Percentiles rank a stretch among this genome's conserved stretches.
Conservation (phyloP, 306 rosid genomes). For the Inga oerstediana region DNA sequence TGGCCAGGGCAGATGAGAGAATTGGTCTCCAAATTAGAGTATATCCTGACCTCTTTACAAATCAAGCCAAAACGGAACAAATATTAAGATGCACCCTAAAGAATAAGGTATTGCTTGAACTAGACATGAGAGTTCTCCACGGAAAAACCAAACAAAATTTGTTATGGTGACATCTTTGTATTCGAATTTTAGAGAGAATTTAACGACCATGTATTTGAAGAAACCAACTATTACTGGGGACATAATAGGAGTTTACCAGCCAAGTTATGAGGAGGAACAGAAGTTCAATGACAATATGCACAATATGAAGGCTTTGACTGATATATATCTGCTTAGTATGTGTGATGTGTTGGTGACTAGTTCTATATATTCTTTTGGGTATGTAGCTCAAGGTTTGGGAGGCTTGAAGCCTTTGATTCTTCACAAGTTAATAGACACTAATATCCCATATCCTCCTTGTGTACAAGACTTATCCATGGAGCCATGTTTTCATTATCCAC, state of each 20-base stretch:
- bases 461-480: constrained; percentile 54
- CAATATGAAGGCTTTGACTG: constrained; percentile 48
- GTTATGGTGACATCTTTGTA: constrained; percentile 49
- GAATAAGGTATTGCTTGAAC: constrained; percentile 41
- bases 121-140: background rate
- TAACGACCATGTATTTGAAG: constrained; percentile 45
- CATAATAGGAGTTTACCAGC: constrained; percentile 47
- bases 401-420: constrained; percentile 51
- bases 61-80: too few relatives aligned
- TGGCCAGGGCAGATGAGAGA: too few relatives aligned
- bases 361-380: constrained; percentile 54
- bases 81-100: too few relatives aligned
- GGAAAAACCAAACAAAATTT: constrained; percentile 33
- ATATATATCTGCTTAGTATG: constrained; percentile 50
- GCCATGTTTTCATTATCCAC: constrained; percentile 55
- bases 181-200: constrained; percentile 39
- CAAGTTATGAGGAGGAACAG: constrained; percentile 48
- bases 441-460: constrained; percentile 44
- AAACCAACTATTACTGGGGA: constrained; percentile 46
- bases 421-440: constrained; percentile 42
- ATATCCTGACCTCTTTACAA: too few relatives aligned
- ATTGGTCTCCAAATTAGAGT: too few relatives aligned
- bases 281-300: constrained; percentile 47
- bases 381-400: constrained; percentile 55
- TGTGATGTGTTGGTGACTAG: constrained; percentile 52